Conservation (phyloP, 306 rosid species). For the Ormosia semicastrata region DNA sequence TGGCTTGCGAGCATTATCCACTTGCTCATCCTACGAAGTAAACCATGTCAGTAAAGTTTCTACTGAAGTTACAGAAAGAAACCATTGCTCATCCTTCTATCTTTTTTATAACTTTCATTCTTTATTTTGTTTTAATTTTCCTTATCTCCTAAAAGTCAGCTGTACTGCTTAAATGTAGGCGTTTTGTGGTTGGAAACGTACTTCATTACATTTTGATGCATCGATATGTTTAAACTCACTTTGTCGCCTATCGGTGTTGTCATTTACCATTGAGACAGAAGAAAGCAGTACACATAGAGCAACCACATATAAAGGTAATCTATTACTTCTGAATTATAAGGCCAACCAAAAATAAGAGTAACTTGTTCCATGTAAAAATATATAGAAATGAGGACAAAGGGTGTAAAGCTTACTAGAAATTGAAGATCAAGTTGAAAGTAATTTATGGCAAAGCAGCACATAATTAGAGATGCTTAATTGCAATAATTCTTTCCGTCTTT, state of each 20-base stretch:
- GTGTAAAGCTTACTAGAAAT: not conserved
- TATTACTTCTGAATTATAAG: not conserved
- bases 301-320: not conserved
- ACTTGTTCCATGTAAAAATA: not conserved
- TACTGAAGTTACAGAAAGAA: not conserved
- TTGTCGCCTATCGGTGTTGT: not conserved
- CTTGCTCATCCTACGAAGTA: constrained; percentile 2
- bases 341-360: not conserved
- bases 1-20: not conserved
- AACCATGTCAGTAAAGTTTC: not conserved
- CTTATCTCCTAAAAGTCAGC: not conserved
- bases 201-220: not conserved
- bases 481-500: not conserved
- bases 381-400: too few relatives aligned
- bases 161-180: not conserved
- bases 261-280: not conserved
- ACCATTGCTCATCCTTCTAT: not conserved
- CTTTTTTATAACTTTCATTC: not conserved
- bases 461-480: not conserved
- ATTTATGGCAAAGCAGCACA: not conserved
- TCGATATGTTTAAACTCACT: not conserved
- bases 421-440: not conserved
- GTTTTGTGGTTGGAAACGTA: not conserved
- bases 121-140: not conserved
- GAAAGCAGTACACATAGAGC: not conserved